These are phyloP conservation scores for Cairneyella variabilis DNA, from an alignment of 495 filamentous ascomycete genomes.

Conservation along the genomic window DNA sequence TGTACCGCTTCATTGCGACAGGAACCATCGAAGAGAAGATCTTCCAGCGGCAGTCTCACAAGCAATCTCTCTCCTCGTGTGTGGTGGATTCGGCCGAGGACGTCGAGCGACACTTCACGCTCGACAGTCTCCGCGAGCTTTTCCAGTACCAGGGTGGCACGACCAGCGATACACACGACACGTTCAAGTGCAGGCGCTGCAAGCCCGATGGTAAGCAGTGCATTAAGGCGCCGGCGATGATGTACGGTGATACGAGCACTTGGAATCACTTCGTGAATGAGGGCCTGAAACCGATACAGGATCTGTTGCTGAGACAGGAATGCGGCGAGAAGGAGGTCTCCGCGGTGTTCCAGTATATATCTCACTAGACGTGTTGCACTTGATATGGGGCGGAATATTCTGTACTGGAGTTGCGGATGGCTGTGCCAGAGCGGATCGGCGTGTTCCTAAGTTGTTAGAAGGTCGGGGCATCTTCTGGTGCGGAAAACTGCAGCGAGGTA, in stretches of 20 bases:
- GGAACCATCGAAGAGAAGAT: conserved; percentile 99
- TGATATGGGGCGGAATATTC: not conserved
- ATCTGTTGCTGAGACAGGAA: conserved; percentile 88
- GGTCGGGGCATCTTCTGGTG: not conserved
- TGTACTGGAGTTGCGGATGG: not conserved
- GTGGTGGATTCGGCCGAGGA: conserved; percentile 98
- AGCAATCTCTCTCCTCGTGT: conserved; percentile 92
- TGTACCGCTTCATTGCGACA: conserved; percentile 97
- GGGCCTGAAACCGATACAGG: conserved; percentile 77
- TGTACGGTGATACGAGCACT: conserved; percentile 97
- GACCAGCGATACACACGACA: conserved; percentile 91
- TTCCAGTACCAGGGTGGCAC: conserved; percentile 89
- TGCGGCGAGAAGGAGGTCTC: conserved; percentile 73
- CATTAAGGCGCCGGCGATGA: conserved; percentile 86
- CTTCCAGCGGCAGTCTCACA: conserved; percentile 97
- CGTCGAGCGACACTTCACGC: conserved; percentile 91
- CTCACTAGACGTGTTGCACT: conserved; percentile 53
- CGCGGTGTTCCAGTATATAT: conserved; percentile 98
- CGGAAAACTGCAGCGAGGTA: not conserved
- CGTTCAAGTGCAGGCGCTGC: conserved; percentile 97
- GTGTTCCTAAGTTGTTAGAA: too few relatives aligned
- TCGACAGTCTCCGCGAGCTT: conserved; percentile 83
- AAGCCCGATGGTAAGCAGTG: conserved; percentile 79
- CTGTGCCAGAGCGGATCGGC: not conserved
- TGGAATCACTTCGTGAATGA: conserved; percentile 97